Evolutionary conservation across 192 early-diverging fungal species (phyloP), one percentile per base, ranked within the genome.

Genomic region (Glomus cerebriforme): DNA sequence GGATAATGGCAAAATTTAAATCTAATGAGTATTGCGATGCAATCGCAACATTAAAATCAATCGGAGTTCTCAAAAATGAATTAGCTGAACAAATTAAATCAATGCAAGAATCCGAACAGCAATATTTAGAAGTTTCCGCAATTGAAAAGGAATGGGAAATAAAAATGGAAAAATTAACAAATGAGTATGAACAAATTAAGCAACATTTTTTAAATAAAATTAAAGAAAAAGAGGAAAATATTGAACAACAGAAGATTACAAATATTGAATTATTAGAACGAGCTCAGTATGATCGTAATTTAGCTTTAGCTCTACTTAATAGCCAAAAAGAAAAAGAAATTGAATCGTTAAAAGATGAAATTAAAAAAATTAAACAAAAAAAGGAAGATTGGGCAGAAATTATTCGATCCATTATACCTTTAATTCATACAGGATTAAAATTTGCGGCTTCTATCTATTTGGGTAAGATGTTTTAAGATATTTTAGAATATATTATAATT

Each of bases 11-110:
- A 58, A 26, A 31, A 32, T 66, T 43, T 49, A 67, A 66, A 58
- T 39, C 62, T 3, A 12, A 47, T 19, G 39, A 78, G 12, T 78
- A 78, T 39, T 13, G 67, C 67, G 76, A 64, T 13, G 43, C 59
- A 3, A 66, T 67, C 26, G 29, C 45, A 13, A 49, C 19, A 22
- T 19, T 73, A 12, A 26, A 49, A 73, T 32, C 19, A 19, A 22
- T 58, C 10, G 54, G 43, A 49, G 35, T 58, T 54, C 27, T 73
- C 9, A 26, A 73, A 49, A 10, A 27, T 22, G 32, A 54, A 58
- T 24, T 58, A 3, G 72, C 72, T 4, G 47, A 27, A 31, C 13
- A 73, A 32, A 29, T 73, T 17, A 73, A 73, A 73, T 24, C 12
- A 58, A 29, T 32, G 29, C 47, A 73, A 59, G 54, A 73, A 54